Percentiles rank a stretch among this genome's conserved stretches.
Evolutionary conservation across 2,329 filamentous ascomycete species (phyloP).

Genomic region (Chaetothyriales sp.): DNA sequence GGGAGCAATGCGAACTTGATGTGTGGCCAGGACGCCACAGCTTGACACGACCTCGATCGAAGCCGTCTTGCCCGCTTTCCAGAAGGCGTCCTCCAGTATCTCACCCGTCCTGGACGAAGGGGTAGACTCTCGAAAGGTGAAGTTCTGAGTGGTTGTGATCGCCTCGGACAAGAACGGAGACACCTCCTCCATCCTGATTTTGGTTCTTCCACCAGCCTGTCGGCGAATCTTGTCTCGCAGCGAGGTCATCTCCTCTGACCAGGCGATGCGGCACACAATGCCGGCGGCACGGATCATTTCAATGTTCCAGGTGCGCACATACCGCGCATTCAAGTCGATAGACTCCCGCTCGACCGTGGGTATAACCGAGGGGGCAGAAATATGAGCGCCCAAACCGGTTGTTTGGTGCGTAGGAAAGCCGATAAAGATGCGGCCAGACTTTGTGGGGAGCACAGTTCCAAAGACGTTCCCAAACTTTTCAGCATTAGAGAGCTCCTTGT

Average conservation of each 20-base stretch:
- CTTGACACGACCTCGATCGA: constrained; percentile 81
- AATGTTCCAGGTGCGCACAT: constrained; percentile 87
- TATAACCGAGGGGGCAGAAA: constrained; percentile 90
- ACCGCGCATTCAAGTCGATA: constrained; percentile 89
- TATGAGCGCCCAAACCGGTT: constrained; percentile 81
- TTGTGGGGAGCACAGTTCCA: constrained; percentile 73
- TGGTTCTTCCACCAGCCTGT: constrained; percentile 31
- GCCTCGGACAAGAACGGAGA: constrained; percentile 59
- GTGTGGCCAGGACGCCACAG: constrained; percentile 69
- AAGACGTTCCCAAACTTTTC: constrained; percentile 52
- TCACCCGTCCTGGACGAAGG: constrained; percentile 70
- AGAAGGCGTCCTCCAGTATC: constrained; percentile 88
- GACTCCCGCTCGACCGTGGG: constrained; percentile 94
- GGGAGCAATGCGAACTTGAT: constrained; percentile 61
- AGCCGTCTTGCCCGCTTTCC: constrained; percentile 72
- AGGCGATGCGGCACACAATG: constrained; percentile 77
- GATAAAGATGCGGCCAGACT: constrained; percentile 86
- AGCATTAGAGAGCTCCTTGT: constrained; percentile 18
- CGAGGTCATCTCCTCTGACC: constrained; percentile 70
- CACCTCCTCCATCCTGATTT: constrained; percentile 49
- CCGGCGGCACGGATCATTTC: constrained; percentile 85
- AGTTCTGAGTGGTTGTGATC: constrained; percentile 70
- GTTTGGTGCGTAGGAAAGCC: constrained; percentile 96
- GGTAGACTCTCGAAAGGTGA: constrained; percentile 77
- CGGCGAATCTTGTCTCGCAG: constrained; percentile 46